These are phyloP conservation scores for Trametes coccinea DNA, from an alignment of 768 basidiomycete species.

Conservation along the genomic window DNA sequence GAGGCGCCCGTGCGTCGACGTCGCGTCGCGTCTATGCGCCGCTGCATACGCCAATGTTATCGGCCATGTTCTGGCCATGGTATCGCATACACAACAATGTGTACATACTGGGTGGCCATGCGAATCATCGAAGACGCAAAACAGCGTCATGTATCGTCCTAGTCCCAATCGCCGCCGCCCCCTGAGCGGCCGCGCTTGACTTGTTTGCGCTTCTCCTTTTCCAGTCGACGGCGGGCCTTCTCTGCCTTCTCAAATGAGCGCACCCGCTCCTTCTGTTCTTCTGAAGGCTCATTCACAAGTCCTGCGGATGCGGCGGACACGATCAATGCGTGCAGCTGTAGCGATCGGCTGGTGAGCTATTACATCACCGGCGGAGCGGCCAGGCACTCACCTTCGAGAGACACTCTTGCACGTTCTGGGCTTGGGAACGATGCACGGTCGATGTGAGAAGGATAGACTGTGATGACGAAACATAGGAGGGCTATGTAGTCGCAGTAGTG, in stretches of 20 bases:
- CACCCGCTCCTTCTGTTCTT: slow-evolving; percentile 57
- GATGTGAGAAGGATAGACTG: slow-evolving; percentile 71
- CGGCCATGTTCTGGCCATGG: not conserved
- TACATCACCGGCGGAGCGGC: slow-evolving; percentile 13
- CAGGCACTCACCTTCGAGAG: slow-evolving; percentile 51
- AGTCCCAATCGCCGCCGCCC: slow-evolving; percentile 25
- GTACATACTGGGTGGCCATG: not conserved
- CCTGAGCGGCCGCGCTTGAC: slow-evolving; percentile 42
- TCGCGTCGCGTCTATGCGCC: not conserved
- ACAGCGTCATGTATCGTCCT: slow-evolving; percentile 1
- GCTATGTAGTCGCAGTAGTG: slow-evolving; percentile 38
- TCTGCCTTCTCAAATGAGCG: slow-evolving; percentile 45
- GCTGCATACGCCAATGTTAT: not conserved
- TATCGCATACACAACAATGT: not conserved
- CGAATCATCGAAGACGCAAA: not conserved
- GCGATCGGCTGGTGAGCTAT: slow-evolving; percentile 4
- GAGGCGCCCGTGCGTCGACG: not conserved
- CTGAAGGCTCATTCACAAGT: slow-evolving; percentile 55
- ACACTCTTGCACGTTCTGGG: slow-evolving; percentile 74
- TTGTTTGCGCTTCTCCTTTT: slow-evolving; percentile 55
- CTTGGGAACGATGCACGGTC: slow-evolving; percentile 70
- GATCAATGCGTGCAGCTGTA: slow-evolving; percentile 56
- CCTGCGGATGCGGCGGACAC: slow-evolving; percentile 45
- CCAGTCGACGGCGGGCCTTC: slow-evolving; percentile 46
- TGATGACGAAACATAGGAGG: slow-evolving; percentile 66